Base-by-base conservation (phyloP, 805 yeast genomes). In the Saccharomycopsis synnaedendra region DNA sequence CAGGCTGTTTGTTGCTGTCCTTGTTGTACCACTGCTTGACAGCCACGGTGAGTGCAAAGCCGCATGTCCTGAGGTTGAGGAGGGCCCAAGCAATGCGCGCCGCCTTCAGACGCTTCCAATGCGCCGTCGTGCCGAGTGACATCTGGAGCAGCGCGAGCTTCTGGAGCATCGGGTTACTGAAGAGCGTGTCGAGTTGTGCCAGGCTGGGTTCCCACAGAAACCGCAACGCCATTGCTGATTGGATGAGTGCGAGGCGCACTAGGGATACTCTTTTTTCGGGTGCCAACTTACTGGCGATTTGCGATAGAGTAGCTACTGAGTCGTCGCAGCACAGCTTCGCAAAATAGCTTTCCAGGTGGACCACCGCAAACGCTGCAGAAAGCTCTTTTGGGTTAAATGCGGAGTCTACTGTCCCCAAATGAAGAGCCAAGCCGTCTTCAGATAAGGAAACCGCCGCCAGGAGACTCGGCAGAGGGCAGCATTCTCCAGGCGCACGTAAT, bases 151-250 rank as follows among this genome's bases (percentile, higher is more conserved):
- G 75, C 35, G 86, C 63, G 43, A 87, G 64, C 46, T 82, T 72
- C 57, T 85, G 95, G 45, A 85, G 67, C 1, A 93, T 87, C 8
- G 90, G 90, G 56, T 80, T 80, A 19, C 81, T 80, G 38, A 86
- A 64, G 51, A 85, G 67, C 57, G 81, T 80, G 57, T 86, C 96
- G 3, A 83, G 78, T 43, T 80, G 83, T 47, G 85, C 95, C 46
- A 78, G 76, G 5, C 80, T 73, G 43, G 78, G 76, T 57, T 82
- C 85, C 46, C 86, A 69, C 33, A 79, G 76, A 56, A 86, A 80
- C 57, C 78, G 82, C 51, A 87, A 72, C 0, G 93, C 80, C n/a
- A 79, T 64, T 58, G 86, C 94, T 2, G 81, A 70, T 58, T 87
- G 95, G 56, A 62, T 66, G 37, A 69, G 68, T 55, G 64, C 58